phyloP scores from a whole-genome alignment of 192 early-diverging fungal species.

The Physocladia obscura region DNA sequence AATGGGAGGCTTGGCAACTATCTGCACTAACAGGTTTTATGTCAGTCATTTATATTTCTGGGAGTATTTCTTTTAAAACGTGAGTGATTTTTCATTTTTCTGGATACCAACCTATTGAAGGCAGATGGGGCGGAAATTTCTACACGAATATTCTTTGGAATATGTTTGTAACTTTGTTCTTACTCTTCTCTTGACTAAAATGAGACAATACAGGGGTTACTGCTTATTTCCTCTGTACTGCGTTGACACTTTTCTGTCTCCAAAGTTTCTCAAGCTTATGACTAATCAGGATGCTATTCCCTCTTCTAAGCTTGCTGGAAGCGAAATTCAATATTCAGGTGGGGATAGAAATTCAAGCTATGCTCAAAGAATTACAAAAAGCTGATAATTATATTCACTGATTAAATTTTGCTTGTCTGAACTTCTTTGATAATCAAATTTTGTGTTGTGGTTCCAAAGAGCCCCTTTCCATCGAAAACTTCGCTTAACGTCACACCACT shows the following conservation, averaged over 20 bases:
- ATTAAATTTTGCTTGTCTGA: too few species aligned
- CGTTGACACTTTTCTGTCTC: constrained; percentile 1
- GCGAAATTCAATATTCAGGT: too few species aligned
- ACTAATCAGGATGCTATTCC: too few species aligned
- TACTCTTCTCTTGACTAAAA: neutral
- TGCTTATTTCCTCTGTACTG: constrained; percentile 13
- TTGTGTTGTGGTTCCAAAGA: too few species aligned
- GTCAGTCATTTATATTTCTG: constrained; percentile 1
- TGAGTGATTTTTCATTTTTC: neutral
- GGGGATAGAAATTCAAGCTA: too few species aligned
- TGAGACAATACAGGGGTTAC: constrained; percentile 1
- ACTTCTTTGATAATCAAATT: too few species aligned
- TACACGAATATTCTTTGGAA: constrained; percentile 27
- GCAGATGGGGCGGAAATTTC: constrained; percentile 17
- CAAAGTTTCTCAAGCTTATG: constrained; percentile 9
- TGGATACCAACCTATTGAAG: neutral
- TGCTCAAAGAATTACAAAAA: too few species aligned
- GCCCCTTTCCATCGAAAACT: too few species aligned
- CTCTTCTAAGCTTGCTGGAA: too few species aligned
- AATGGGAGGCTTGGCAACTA: neutral
- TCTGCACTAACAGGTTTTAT: neutral
- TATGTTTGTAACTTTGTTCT: neutral
- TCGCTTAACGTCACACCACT: too few species aligned
- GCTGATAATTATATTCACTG: too few species aligned
- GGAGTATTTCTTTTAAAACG: constrained; percentile 13